Base-by-base conservation (phyloP, 1,284 basidiomycete genomes). In the Cutaneotrichosporon spelunceum region DNA sequence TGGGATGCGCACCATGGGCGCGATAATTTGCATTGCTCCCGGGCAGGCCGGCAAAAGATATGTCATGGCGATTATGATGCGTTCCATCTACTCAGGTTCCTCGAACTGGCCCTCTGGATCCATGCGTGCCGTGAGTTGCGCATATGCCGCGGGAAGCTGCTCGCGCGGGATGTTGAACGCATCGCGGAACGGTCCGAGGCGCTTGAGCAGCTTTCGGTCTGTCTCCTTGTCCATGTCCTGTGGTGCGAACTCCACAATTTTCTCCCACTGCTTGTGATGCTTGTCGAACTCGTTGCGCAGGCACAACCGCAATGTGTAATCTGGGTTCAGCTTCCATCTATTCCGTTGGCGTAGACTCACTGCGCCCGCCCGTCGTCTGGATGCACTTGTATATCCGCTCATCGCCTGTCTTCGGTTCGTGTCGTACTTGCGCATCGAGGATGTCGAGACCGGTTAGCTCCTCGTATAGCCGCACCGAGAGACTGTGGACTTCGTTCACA, bases 381-480 rank as follows among this genome's bases (percentile, higher is more conserved):
- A 77, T 65, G 66, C 77, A 78, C 56, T 72, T 75, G 62, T 71
- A 77, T 0, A 64, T 67, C 34, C 70, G 60, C 52, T 78, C 75
- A 55, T 76, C 73, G 2, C 74, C 73, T 4, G 60, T 57, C 33
- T 57, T 61, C 34, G 63, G 70, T 8, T 66, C 68, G 9, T 63
- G 62, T 56, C 64, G 67, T 48, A 76, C 67, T 61, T 71, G 70
- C 50, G 78, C 74, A 47, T 68, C 70, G 5, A 69, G 61, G 39
- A 78, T 72, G 6, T 68, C 68, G 11, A 79, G 60, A 30, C 76
- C 70, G 4, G 74, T 75, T 44, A 79, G 36, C 54, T 79, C 77
- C 60, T 78, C 77, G 61, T 79, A 79, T 23, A 78, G 68, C 39
- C 67, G 60, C 19, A 79, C 34, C 19, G 61, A 56, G 4, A 39